Percentiles rank a stretch among this genome's conserved stretches.
Conservation (phyloP, 768 basidiomycete species). For the Tricholoma sp. region DNA sequence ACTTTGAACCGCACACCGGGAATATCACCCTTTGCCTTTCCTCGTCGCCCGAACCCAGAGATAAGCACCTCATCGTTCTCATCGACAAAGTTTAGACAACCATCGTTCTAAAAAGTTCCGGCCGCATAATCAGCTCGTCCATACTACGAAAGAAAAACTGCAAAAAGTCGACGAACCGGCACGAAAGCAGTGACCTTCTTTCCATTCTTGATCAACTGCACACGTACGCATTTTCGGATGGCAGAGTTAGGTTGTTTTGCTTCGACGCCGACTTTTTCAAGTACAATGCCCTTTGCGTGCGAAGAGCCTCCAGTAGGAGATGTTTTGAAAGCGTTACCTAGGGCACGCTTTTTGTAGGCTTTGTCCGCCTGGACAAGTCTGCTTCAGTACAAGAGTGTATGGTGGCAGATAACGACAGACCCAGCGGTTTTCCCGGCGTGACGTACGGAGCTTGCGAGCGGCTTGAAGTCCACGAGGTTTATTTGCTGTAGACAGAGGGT, state of each 20-base stretch:
- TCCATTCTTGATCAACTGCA: constrained; percentile 99
- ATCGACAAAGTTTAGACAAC: constrained; percentile 97
- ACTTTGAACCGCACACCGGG: constrained; percentile 99
- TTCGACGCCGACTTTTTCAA: constrained; percentile 99
- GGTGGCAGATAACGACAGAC: constrained; percentile 38
- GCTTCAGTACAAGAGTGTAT: background rate
- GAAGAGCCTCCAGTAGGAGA: constrained; percentile 99
- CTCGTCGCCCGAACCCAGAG: constrained; percentile 99
- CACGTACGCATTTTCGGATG: constrained; percentile 99
- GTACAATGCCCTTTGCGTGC: constrained; percentile 99
- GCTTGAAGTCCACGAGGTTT: constrained; percentile 99
- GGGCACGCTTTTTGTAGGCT: constrained; percentile 98
- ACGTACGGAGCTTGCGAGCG: constrained; percentile 94
- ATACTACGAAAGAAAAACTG: background rate
- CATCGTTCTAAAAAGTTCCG: constrained; percentile 64
- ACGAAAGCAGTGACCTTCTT: constrained; percentile 99
- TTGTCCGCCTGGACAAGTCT: constrained; percentile 77
- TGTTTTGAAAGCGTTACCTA: constrained; percentile 99
- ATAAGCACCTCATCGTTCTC: constrained; percentile 99
- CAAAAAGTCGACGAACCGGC: constrained; percentile 54
- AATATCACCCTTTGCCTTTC: constrained; percentile 99
- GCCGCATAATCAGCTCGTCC: background rate
- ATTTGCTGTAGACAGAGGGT: constrained; percentile 56
- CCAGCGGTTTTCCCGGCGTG: constrained; percentile 96
- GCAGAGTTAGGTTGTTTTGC: constrained; percentile 99